Evolutionary conservation across 2,329 filamentous ascomycete genomes (phyloP).

Genomic region (Leptosphaerulina australis): DNA sequence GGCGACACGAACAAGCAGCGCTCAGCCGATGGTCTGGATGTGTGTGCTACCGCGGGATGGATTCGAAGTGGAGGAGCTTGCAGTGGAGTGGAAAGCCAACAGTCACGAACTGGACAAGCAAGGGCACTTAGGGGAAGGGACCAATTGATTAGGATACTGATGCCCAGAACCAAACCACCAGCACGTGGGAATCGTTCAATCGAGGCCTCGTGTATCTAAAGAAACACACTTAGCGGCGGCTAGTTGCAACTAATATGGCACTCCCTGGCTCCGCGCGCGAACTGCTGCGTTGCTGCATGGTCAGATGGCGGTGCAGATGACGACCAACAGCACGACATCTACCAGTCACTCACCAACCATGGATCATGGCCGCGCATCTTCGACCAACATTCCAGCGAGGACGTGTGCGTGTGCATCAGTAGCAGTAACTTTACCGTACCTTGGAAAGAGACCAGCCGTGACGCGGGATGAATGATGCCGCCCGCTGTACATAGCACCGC

Average conservation of each 20-base stretch:
- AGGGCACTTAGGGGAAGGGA: constrained; percentile 22
- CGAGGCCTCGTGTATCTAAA: constrained; percentile 48
- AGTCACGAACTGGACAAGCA: constrained; percentile 19
- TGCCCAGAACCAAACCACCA: constrained; percentile 35
- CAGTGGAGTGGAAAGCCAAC: constrained; percentile 28
- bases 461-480: constrained; percentile 22
- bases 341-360: constrained; percentile 7
- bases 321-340: constrained; percentile 19
- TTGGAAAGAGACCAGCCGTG: constrained; percentile 8
- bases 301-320: constrained; percentile 22
- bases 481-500: constrained; percentile 25
- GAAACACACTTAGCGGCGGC: constrained; percentile 44
- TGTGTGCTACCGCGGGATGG: constrained; percentile 37
- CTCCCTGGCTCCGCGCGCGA: constrained; percentile 30
- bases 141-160: constrained; percentile 39
- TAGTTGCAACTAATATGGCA: constrained; percentile 44
- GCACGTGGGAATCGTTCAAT: constrained; percentile 50
- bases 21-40: constrained; percentile 37
- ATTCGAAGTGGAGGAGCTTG: constrained; percentile 29
- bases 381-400: constrained; percentile 20
- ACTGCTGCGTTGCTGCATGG: constrained; percentile 26
- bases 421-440: constrained; percentile 17
- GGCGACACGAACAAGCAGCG: constrained; percentile 31
- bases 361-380: constrained; percentile 1
- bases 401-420: constrained; percentile 12